These are phyloP conservation scores for Aspergillus ruber DNA, from an alignment of 2,329 filamentous ascomycete species.

Conservation along the genomic window DNA sequence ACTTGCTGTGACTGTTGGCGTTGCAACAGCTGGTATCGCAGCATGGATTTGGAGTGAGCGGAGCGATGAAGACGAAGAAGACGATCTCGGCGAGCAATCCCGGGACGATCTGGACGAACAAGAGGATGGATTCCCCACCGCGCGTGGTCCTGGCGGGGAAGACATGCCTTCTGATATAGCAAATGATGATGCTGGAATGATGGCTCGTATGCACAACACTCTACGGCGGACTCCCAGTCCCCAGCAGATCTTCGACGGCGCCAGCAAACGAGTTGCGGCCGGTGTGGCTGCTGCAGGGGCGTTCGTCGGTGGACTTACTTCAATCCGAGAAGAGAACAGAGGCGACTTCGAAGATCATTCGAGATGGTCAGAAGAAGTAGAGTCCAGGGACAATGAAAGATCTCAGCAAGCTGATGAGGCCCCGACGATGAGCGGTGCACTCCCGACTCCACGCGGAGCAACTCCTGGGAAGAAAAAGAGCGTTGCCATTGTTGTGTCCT, in stretches of 20 bases:
- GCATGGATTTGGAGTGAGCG: conserved; percentile 95
- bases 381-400: conserved; percentile 49
- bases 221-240: conserved; percentile 77
- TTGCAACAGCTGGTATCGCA: conserved; percentile 77
- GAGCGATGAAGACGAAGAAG: conserved; percentile 60
- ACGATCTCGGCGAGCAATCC: conserved; percentile 40
- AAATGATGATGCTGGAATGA: conserved; percentile 53
- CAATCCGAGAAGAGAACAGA: conserved; percentile 77
- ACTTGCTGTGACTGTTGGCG: conserved; percentile 75
- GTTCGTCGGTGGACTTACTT: conserved; percentile 71
- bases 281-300: conserved; percentile 78
- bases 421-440: conserved; percentile 25
- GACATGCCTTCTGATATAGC: conserved; percentile 14
- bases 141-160: conserved; percentile 21
- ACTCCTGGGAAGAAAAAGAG: conserved; percentile 55
- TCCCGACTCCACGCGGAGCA: conserved; percentile 25
- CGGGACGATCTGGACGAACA: conserved; percentile 26
- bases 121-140: conserved; percentile 17
- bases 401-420: conserved; percentile 14
- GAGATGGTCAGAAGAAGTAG: conserved; percentile 86
- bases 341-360: conserved; percentile 77
- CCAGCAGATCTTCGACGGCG: conserved; percentile 79
- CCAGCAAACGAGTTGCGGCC: conserved; percentile 72
- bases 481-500: conserved; percentile 83
- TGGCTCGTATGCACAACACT: conserved; percentile 72